Evolutionary conservation across 2,329 filamentous ascomycete species (phyloP).

Genomic region (Xylariaceae sp.): DNA sequence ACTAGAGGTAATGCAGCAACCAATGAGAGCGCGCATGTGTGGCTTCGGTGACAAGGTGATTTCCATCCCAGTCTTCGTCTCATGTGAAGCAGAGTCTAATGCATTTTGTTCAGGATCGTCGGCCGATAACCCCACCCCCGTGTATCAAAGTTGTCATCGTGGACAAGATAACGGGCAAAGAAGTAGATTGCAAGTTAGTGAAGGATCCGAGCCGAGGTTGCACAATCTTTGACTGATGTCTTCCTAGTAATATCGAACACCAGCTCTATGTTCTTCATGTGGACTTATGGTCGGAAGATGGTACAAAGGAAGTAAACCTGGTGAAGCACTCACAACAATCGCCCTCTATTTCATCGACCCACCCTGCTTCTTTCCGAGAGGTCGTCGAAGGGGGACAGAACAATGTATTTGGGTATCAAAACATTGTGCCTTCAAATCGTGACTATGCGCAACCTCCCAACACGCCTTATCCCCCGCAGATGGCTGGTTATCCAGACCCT

Average conservation of each 20-base stretch:
- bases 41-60: conserved; percentile 95
- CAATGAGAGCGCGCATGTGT: conserved; percentile 92
- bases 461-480: conserved; percentile 24
- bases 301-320: conserved; percentile 62
- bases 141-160: conserved; percentile 81
- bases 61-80: conserved; percentile 10
- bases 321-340: conserved; percentile 60
- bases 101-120: conserved; percentile 63
- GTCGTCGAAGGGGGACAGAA: conserved; percentile 27
- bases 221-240: conserved; percentile 11
- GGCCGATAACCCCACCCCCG: conserved; percentile 92
- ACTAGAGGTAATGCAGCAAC: conserved; percentile 83
- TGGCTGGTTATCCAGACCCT: conserved; percentile 26
- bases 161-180: conserved; percentile 69
- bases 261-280: conserved; percentile 46
- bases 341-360: conserved; percentile 78
- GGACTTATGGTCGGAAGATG: conserved; percentile 64
- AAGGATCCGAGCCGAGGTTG: background rate
- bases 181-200: conserved; percentile 76
- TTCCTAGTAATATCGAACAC: conserved; percentile 26
- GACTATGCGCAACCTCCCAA: conserved; percentile 25
- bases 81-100: conserved; percentile 11
- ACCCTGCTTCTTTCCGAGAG: conserved; percentile 65
- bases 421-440: conserved; percentile 29
- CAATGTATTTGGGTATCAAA: conserved; percentile 26